phyloP scores from a whole-genome alignment of 352 stramenopile species.

The Globisporangium echinulatum region DNA sequence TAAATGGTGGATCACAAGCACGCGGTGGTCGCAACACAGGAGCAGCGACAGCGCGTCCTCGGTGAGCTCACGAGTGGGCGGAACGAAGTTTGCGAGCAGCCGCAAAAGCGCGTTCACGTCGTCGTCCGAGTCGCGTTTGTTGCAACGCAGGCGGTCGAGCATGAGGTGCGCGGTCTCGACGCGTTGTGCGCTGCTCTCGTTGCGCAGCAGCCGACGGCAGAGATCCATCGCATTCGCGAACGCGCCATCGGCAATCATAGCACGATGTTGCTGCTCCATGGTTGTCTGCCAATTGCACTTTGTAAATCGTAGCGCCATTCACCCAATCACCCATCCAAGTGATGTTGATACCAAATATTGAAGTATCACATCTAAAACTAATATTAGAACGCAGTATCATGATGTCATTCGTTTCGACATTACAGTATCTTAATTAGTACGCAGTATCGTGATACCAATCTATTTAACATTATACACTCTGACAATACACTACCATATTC shows the following conservation, averaged over 20 bases:
- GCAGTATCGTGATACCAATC: too few relatives aligned
- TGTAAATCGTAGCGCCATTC: background rate
- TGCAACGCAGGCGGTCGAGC: constrained; percentile 60
- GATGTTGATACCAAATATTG: too few relatives aligned
- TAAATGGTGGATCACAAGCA: constrained; percentile 76
- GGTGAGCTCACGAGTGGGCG: constrained; percentile 65
- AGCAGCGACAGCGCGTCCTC: constrained; percentile 67
- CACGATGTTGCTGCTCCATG: constrained; percentile 28
- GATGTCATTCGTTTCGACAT: too few relatives aligned
- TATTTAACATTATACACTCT: too few relatives aligned
- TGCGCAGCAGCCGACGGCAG: constrained; percentile 49
- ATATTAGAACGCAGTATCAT: background rate
- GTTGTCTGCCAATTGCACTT: background rate
- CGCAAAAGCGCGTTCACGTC: constrained; percentile 68
- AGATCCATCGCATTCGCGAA: constrained; percentile 35
- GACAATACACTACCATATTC: too few relatives aligned
- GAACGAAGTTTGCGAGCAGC: constrained; percentile 65
- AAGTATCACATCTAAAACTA: background rate
- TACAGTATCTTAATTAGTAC: background rate
- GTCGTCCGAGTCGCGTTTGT: constrained; percentile 44
- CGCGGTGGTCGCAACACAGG: constrained; percentile 64
- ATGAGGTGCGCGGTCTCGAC: constrained; percentile 46
- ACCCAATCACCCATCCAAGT: background rate
- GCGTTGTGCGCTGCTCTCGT: constrained; percentile 29
- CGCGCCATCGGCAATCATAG: constrained; percentile 44